Base-by-base conservation (phyloP, 2,329 filamentous ascomycete genomes). In the Dactylellina cionopaga region DNA sequence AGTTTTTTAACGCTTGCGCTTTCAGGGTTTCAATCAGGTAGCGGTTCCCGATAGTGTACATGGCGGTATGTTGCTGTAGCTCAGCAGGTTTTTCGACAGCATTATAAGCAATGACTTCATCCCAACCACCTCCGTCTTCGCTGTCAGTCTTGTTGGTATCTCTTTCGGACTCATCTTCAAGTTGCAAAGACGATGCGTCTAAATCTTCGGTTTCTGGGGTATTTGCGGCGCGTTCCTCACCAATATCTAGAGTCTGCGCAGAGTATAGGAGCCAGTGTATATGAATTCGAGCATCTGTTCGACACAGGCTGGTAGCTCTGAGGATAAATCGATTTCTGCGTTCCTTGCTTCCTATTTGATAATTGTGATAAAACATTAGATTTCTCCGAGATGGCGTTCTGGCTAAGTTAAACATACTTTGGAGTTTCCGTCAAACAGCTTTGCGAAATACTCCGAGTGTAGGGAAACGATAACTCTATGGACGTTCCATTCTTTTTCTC, bases 401-500 rank as follows among this genome's bases (percentile, higher is more conserved):
- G n/a, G n/a, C n/a, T n/a, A n/a, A n/a, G n/a, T n/a, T n/a, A n/a
- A n/a, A 17, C 5, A 2, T 55, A 69, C 64, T 47, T 69, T 69
- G 17, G 60, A 69, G 9, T 39, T 27, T 9, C 64, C 33, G 10
- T 69, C 64, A 19, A 54, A 69, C 3, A 70, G 11, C 5, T 1
- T 49, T 5, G 22, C 19, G 13, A 70, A 70, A 15, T 47, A 70
- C 7, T 55, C 47, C 11, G 65, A 70, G n/a, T 56, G 65, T 4
- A 47, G 46, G n/a, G 55, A 70, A 1, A 70, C 49, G 2, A 70
- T 56, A 6, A 47, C 65, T 51, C 55, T 44, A 35, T 70, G 65
- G 10, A 70, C 65, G 6, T 39, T 37, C 65, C 65, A 70, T n/a
- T 70, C 55, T 31, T 43, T 55, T 0, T 15, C 17, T 11, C 56